Base-by-base conservation (phyloP, 306 rosid species). In the Dryas drummondii region DNA sequence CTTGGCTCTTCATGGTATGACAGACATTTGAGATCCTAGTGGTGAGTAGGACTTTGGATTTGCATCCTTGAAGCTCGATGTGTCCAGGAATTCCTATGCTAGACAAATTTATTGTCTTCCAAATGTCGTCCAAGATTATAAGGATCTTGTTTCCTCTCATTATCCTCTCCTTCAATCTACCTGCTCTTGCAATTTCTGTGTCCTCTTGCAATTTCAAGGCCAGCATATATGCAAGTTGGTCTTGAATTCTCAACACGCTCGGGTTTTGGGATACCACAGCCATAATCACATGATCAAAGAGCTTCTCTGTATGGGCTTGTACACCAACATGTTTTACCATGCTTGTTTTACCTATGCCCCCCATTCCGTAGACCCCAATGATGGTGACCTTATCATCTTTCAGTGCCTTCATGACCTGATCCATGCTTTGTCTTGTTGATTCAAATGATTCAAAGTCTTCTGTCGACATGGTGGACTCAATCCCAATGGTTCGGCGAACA, bases 81-180 rank as follows among this genome's bases (percentile, higher is more conserved):
- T 27, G 42, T 1, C 10, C 11, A 4, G 80, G 84, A 48, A 81
- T 76, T 48, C 80, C 77, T 0, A 73, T 57, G 3, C 5, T 2
- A 2, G 51, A n/a, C 7, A 73, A 55, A 4, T 73, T 41, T 9
- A 73, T 48, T 7, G 7, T 7, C 19, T 4, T 11, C 78, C 82
- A 73, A 41, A 79, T 15, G n/a, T 79, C 80, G 9, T 80, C 83
- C 12, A 80, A 69, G 4, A 80, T 76, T 51, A 80, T 9, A 17
- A 80, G 76, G 40, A 52, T 32, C 26, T 4, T 62, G 6, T 64
- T 40, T 11, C 60, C 62, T 1, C 12, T 69, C 61, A 26, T 13
- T 22, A 76, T 63, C 7, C 19, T 60, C 2, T 41, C 19, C 3
- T 9, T 60, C 11, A 71, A 12, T 8, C 19, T 11, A 22, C 5